These are phyloP conservation scores for Chlorencoelia australis DNA, from an alignment of 2,329 filamentous ascomycete genomes.

Conservation along the genomic window DNA sequence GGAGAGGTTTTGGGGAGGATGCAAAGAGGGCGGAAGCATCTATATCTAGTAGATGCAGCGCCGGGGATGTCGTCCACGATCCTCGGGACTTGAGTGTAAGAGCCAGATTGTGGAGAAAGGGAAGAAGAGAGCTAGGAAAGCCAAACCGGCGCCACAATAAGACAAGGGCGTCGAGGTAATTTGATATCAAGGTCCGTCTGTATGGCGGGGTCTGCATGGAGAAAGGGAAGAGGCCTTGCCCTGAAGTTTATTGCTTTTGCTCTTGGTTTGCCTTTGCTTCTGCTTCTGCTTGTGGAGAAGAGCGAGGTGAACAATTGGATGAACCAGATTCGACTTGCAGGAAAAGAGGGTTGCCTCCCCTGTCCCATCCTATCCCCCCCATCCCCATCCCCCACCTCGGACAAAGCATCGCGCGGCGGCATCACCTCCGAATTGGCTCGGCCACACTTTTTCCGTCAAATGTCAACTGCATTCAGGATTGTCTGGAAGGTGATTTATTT, in stretches of 20 bases:
- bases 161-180: slow-evolving; percentile 19
- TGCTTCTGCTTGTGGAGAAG: slow-evolving; percentile 16
- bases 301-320: too few relatives aligned
- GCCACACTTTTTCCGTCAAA: slow-evolving; percentile 11
- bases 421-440: slow-evolving; percentile 11
- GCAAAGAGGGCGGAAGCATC: slow-evolving; percentile 16
- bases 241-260: slow-evolving; percentile 20
- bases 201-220: slow-evolving; percentile 27
- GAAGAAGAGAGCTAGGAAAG: slow-evolving; percentile 15
- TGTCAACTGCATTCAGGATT: too few relatives aligned
- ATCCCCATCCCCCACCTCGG: too few relatives aligned
- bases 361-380: too few relatives aligned
- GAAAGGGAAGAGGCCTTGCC: slow-evolving; percentile 17
- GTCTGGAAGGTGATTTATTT: too few relatives aligned
- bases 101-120: too few relatives aligned
- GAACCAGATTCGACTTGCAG: too few relatives aligned
- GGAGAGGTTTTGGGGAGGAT: slow-evolving; percentile 14
- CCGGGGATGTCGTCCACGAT: too few relatives aligned
- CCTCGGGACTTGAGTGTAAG: too few relatives aligned
- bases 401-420: slow-evolving; percentile 5
- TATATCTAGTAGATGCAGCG: slow-evolving; percentile 20
- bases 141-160: slow-evolving; percentile 17
- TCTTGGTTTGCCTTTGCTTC: too few relatives aligned
- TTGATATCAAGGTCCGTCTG: background rate
- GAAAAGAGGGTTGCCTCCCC: too few relatives aligned